These are phyloP conservation scores for Penicillium argentinense DNA, from an alignment of 495 filamentous ascomycete genomes.

Conservation along the genomic window DNA sequence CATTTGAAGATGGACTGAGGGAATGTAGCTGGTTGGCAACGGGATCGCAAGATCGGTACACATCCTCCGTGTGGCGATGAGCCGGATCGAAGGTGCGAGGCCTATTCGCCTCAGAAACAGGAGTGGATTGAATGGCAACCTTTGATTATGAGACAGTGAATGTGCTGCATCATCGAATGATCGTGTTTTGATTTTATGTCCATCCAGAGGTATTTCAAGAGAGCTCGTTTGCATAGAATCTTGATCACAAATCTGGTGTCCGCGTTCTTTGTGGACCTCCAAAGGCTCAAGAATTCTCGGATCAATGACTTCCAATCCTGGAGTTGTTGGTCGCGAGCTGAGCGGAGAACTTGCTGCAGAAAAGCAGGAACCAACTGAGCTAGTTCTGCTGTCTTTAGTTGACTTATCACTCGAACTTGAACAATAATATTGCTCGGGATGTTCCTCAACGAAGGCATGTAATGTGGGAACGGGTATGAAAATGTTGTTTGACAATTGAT, in stretches of 20 bases:
- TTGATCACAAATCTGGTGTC: constrained; percentile 3
- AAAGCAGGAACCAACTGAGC: constrained; percentile 10
- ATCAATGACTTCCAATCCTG: constrained; percentile 16
- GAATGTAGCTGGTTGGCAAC: constrained; percentile 8
- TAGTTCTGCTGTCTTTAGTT: constrained; percentile 11
- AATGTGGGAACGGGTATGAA: constrained; percentile 8
- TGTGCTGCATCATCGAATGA: background rate
- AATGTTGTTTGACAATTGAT: constrained; percentile 7
- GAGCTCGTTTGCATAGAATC: background rate
- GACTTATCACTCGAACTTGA: constrained; percentile 1
- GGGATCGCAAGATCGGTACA: background rate
- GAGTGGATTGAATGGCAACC: background rate
- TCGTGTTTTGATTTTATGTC: constrained; percentile 1
- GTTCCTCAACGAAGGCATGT: constrained; percentile 5
- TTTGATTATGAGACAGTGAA: background rate
- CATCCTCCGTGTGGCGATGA: background rate
- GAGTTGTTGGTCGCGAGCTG: constrained; percentile 13
- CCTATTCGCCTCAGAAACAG: constrained; percentile 1
- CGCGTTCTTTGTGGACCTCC: background rate
- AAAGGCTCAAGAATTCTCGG: constrained; percentile 11
- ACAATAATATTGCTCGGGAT: constrained; percentile 10
- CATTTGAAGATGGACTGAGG: background rate
- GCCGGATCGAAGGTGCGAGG: background rate
- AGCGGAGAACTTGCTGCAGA: constrained; percentile 8
- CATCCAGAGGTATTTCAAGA: constrained; percentile 2